Conservation (phyloP, 495 filamentous ascomycete genomes). For the Podospora appendiculata region DNA sequence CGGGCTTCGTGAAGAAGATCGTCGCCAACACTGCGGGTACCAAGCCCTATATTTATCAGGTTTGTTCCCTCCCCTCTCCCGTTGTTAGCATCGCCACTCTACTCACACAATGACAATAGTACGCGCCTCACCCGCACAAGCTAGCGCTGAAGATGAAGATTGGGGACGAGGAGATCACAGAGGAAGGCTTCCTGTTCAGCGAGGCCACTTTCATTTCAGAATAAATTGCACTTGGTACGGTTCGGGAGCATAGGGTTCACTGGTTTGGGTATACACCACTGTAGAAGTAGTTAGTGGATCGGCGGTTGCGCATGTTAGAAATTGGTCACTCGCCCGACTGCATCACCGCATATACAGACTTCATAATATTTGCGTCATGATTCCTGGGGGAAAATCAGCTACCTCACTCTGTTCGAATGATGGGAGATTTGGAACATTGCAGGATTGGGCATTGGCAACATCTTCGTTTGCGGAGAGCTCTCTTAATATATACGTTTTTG, state of each 20-base stretch:
- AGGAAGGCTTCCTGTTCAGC: constrained; percentile 69
- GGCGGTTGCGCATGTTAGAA: constrained; percentile 5
- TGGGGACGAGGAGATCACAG: constrained; percentile 64
- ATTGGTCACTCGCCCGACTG: constrained; percentile 3
- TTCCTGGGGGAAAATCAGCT: too few species aligned
- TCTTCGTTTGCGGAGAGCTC: too few species aligned
- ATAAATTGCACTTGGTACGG: constrained; percentile 3
- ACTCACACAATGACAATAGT: constrained; percentile 46
- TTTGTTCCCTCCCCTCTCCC: constrained; percentile 24
- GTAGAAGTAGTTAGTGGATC: constrained; percentile 6
- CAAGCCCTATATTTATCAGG: constrained; percentile 96
- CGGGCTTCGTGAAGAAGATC: constrained; percentile 89
- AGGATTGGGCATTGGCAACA: too few species aligned
- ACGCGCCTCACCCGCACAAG: constrained; percentile 45
- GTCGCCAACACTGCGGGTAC: constrained; percentile 81
- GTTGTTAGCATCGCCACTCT: background rate
- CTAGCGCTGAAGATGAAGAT: constrained; percentile 74
- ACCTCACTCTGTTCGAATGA: too few species aligned
- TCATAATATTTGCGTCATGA: background rate
- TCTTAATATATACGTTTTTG: too few species aligned
- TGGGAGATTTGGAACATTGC: too few species aligned
- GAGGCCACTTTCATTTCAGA: constrained; percentile 90
- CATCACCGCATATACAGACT: constrained; percentile 2
- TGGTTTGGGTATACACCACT: constrained; percentile 1
- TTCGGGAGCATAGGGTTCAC: background rate